phyloP scores from a whole-genome alignment of 371 early-diverging fungal genomes.

The Lichtheimia ornata region DNA sequence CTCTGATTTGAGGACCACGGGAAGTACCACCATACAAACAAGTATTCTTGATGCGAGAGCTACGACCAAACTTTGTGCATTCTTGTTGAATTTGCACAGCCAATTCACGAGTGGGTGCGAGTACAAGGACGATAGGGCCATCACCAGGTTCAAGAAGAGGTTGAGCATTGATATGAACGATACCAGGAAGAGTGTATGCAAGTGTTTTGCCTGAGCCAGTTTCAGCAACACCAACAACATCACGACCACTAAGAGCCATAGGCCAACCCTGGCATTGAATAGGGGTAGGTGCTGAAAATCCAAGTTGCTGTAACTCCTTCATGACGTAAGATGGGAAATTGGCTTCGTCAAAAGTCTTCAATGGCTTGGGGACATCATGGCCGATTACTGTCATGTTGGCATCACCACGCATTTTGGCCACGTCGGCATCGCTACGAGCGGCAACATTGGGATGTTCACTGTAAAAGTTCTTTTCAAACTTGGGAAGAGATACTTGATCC shows the following conservation, averaged over 20 bases:
- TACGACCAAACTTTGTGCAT: slow-evolving; percentile 87
- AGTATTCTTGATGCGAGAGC: slow-evolving; percentile 89
- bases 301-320: slow-evolving; percentile 80
- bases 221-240: slow-evolving; percentile 98
- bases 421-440: slow-evolving; percentile 57
- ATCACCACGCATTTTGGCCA: slow-evolving; percentile 62
- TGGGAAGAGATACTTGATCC: slow-evolving; percentile 67
- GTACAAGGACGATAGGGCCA: slow-evolving; percentile 94
- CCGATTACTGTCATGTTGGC: slow-evolving; percentile 80
- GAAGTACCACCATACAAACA: slow-evolving; percentile 98
- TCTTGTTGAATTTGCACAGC: slow-evolving; percentile 95
- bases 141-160: slow-evolving; percentile 93
- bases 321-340: slow-evolving; percentile 86
- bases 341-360: slow-evolving; percentile 82
- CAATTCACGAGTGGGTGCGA: slow-evolving; percentile 95
- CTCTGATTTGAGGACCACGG: slow-evolving; percentile 93
- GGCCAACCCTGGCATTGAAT: slow-evolving; percentile 99
- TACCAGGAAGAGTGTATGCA: slow-evolving; percentile 95
- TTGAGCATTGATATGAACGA: slow-evolving; percentile 99
- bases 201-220: slow-evolving; percentile 99
- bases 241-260: slow-evolving; percentile 97
- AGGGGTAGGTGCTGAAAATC: slow-evolving; percentile 92
- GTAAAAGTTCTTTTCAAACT: slow-evolving; percentile 96
- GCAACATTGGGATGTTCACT: slow-evolving; percentile 70
- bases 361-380: slow-evolving; percentile 75